Evolutionary conservation across 202 grass and related monocot genomes (phyloP).

Genomic region (Carex arenaria): DNA sequence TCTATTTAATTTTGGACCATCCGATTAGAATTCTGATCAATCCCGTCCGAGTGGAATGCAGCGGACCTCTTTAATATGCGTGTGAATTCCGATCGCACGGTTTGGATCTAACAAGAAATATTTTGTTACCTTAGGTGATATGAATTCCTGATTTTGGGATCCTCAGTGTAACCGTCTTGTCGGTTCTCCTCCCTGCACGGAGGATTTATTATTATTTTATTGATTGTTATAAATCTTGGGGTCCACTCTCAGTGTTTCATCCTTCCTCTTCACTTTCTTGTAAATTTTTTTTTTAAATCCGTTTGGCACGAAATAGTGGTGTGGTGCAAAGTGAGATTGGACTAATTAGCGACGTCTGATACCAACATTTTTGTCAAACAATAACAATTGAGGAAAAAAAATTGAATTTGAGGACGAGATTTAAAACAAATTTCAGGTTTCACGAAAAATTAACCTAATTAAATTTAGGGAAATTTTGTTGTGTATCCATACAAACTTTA

Average conservation of each 20-base stretch:
- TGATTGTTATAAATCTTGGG: neutral
- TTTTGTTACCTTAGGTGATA: too few relatives aligned
- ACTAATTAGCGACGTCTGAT: neutral
- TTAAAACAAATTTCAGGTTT: neutral
- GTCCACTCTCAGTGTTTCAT: neutral
- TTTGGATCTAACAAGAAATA: too few relatives aligned
- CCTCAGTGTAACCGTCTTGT: neutral
- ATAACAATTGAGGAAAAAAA: neutral
- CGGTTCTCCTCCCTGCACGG: neutral
- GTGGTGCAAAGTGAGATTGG: neutral
- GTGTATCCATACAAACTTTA: too few relatives aligned
- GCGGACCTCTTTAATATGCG: too few relatives aligned
- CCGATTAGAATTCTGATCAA: too few relatives aligned
- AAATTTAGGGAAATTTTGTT: too few relatives aligned
- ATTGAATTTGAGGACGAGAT: neutral
- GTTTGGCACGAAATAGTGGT: neutral
- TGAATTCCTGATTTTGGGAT: neutral
- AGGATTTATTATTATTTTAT: neutral
- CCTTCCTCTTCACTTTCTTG: neutral
- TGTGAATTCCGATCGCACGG: too few relatives aligned
- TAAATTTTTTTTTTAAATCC: neutral
- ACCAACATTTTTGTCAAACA: neutral
- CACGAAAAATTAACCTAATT: too few relatives aligned
- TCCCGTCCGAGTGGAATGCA: too few relatives aligned
- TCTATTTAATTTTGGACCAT: too few relatives aligned